These are phyloP conservation scores for Drechslerella coelobrocha DNA, from an alignment of 2,329 filamentous ascomycete genomes.

Conservation along the genomic window DNA sequence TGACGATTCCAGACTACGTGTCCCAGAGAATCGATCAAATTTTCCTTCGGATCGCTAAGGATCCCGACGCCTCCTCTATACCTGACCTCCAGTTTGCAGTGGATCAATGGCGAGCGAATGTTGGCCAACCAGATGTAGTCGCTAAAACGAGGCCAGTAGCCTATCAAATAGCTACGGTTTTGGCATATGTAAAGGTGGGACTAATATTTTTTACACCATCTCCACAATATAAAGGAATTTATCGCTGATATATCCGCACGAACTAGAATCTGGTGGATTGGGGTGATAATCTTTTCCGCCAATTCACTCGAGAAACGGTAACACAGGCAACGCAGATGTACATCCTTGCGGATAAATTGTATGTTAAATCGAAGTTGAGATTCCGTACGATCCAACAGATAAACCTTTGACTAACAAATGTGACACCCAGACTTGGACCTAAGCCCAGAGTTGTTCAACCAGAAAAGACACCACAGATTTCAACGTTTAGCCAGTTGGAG, in stretches of 20 bases:
- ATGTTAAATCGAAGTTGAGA: too few species aligned
- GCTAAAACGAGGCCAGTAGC: slow-evolving; percentile 10
- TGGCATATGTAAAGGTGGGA: slow-evolving; percentile 12
- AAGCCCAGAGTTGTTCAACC: slow-evolving; percentile 10
- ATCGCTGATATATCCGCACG: neutral
- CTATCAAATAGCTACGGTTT: slow-evolving; percentile 12
- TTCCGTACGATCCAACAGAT: neutral
- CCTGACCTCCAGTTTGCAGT: slow-evolving; percentile 1
- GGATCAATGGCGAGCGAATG: slow-evolving; percentile 9
- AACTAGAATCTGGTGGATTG: slow-evolving; percentile 14
- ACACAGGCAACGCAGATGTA: slow-evolving; percentile 18
- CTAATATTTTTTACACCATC: too few species aligned
- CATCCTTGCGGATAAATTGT: slow-evolving; percentile 10
- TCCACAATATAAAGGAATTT: neutral
- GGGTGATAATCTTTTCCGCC: slow-evolving; percentile 24
- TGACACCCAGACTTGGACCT: slow-evolving; percentile 1
- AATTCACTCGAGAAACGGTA: slow-evolving; percentile 16
- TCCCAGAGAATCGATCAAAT: slow-evolving; percentile 8
- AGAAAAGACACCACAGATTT: neutral
- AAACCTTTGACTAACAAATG: neutral
- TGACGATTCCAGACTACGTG: slow-evolving; percentile 1
- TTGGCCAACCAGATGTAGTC: slow-evolving; percentile 2
- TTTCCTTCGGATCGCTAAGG: neutral
- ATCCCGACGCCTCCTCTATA: slow-evolving; percentile 2
- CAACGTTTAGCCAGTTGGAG: slow-evolving; percentile 5